Base-by-base conservation (phyloP, 2,329 filamentous ascomycete genomes). In the Trichoderma sp. region DNA sequence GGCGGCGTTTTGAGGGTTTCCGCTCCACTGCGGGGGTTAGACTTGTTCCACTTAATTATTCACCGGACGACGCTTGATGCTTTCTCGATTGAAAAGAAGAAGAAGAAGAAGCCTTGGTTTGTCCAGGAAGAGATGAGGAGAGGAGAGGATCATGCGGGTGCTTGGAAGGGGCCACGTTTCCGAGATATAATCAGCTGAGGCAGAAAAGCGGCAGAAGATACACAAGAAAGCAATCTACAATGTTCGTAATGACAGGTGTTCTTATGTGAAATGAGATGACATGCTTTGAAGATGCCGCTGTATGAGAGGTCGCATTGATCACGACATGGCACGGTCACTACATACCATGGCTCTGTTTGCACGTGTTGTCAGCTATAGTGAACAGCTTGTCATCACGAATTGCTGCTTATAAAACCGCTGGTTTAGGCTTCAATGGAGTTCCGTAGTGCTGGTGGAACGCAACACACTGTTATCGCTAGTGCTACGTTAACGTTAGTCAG, bases 1-100 rank as follows among this genome's bases (percentile, higher is more conserved):
- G 38, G 53, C 24, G 59, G 50, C 67, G 53, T 71, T 62, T 71
- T 45, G 24, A 16, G 53, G 67, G 69, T 72, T 72, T 59, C 60
- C 69, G 69, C 69, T 72, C 60, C 41, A 64, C 41, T 72, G 69
- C 69, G 60, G 59, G 35, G 68, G 41, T 53, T 62, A 71, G 33
- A 71, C 33, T 45, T 72, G 50, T 72, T 41, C 59, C 67, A 62
- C 53, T 60, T 62, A 71, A 62, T 62, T 71, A 62, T 38, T 62
- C n/a, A 21, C 67, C 21, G 27, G 53, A 60, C 33, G 50, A 45
- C 18, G 16, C 53, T 21, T 60, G 53, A 45, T 38, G 53, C 67
- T 41, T 41, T 50, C 35, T 71, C 41, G 38, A 21, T 71, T 29
- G 33, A 21, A 29, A 21, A 41, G 27, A 45, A 35, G 21, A 24